phyloP scores from a whole-genome alignment of 2,329 filamentous ascomycete genomes.

The Botryotinia calthae region DNA sequence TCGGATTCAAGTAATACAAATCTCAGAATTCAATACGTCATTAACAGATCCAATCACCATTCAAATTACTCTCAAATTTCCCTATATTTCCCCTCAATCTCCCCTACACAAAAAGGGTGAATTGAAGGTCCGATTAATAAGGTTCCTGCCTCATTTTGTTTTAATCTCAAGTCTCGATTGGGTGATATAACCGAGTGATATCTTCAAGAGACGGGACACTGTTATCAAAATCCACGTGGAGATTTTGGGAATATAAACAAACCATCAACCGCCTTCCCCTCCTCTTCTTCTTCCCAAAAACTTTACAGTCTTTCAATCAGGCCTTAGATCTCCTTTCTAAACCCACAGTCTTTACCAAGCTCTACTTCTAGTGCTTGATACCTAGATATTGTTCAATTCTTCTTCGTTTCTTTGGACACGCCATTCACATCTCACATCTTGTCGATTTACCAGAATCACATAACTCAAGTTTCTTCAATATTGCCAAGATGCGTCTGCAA shows the following conservation, averaged over 20 bases:
- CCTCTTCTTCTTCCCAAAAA: conserved; percentile 7
- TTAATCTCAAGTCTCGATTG: not conserved
- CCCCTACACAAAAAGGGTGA: not conserved
- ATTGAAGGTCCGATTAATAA: conserved; percentile 9
- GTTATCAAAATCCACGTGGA: conserved; percentile 3
- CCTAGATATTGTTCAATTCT: not conserved
- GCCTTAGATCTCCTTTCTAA: not conserved
- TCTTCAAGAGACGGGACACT: not conserved
- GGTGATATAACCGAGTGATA: not conserved
- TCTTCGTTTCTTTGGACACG: not conserved
- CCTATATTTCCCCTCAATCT: not conserved
- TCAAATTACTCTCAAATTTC: conserved; percentile 4
- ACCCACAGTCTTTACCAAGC: conserved; percentile 15
- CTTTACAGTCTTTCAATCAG: not conserved
- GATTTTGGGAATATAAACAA: conserved; percentile 13
- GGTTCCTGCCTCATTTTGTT: not conserved
- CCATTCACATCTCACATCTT: conserved; percentile 5
- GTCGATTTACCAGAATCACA: not conserved
- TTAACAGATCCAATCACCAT: conserved; percentile 1
- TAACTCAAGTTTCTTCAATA: not conserved
- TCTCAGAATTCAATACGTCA: conserved; percentile 13
- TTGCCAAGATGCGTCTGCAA: conserved; percentile 18
- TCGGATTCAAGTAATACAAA: conserved; percentile 2
- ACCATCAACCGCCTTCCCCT: not conserved
- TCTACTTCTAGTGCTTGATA: conserved; percentile 16